Percentiles rank a stretch among this genome's conserved stretches.
These are phyloP conservation scores for Vigna radiata DNA, from an alignment of 306 rosid species.

Conservation along the genomic window DNA sequence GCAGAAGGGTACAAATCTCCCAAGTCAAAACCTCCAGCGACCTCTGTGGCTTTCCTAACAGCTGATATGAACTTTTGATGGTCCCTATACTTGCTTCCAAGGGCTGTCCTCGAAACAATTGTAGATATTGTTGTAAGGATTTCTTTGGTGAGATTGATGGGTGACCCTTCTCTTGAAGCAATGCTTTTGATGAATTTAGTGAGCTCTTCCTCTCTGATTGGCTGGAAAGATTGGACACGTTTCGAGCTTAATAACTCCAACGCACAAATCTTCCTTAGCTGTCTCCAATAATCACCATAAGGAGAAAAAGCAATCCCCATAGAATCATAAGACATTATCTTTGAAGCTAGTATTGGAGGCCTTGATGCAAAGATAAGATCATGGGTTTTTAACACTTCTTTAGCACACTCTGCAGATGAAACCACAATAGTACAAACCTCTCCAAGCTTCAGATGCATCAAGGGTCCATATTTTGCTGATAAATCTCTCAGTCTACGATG, in stretches of 20 bases:
- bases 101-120: conserved; percentile 45
- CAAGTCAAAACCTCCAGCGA: conserved; percentile 50
- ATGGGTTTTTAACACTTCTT: conserved; percentile 46
- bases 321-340: conserved; percentile 28
- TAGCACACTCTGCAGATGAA: conserved; percentile 53
- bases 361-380: conserved; percentile 50
- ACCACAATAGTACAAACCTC: conserved; percentile 49
- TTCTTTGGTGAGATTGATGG: conserved; percentile 43
- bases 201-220: conserved; percentile 46
- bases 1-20: conserved; percentile 59
- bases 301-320: conserved; percentile 34
- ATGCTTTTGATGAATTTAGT: conserved; percentile 16
- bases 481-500: conserved; percentile 48
- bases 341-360: conserved; percentile 42
- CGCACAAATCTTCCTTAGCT: conserved; percentile 39
- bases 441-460: conserved; percentile 56
- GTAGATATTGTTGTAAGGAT: neutral
- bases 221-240: conserved; percentile 42
- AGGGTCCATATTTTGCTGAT: conserved; percentile 53
- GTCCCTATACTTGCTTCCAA: conserved; percentile 42
- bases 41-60: neutral
- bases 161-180: conserved; percentile 42
- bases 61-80: conserved; percentile 22
- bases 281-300: conserved; percentile 51
- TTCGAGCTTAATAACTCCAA: conserved; percentile 46